Conservation (phyloP, 2,329 filamentous ascomycete genomes). For the Kalmusia sp. region DNA sequence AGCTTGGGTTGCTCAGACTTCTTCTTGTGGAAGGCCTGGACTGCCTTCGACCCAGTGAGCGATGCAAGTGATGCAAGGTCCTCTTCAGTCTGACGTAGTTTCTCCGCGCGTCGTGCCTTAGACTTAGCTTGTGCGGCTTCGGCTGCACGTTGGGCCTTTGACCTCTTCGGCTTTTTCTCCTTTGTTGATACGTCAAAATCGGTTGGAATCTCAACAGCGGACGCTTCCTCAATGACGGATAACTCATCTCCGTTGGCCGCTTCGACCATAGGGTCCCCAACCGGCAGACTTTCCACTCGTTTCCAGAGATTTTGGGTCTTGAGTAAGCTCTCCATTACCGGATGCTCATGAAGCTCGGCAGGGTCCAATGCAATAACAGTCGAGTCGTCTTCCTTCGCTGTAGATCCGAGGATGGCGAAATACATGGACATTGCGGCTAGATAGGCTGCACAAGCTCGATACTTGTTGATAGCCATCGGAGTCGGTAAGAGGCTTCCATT, state of each 20-base stretch:
- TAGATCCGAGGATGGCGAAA: slow-evolving; percentile 89
- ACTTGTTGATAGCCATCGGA: slow-evolving; percentile 64
- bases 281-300: slow-evolving; percentile 70
- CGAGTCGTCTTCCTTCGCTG: slow-evolving; percentile 64
- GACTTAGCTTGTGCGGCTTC: slow-evolving; percentile 62
- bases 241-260: slow-evolving; percentile 39
- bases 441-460: slow-evolving; percentile 84
- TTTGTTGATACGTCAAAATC: slow-evolving; percentile 28
- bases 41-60: slow-evolving; percentile 59
- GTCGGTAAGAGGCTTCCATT: slow-evolving; percentile 19
- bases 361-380: slow-evolving; percentile 70
- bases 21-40: slow-evolving; percentile 56
- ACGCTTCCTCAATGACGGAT: slow-evolving; percentile 43
- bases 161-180: slow-evolving; percentile 52
- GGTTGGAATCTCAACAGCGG: slow-evolving; percentile 37
- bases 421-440: slow-evolving; percentile 89
- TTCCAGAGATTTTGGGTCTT: slow-evolving; percentile 83
- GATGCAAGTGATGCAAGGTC: slow-evolving; percentile 75
- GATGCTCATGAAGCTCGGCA: slow-evolving; percentile 83
- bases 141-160: slow-evolving; percentile 57
- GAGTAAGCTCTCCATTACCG: slow-evolving; percentile 85
- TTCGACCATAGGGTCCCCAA: slow-evolving; percentile 53
- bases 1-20: slow-evolving; percentile 31
- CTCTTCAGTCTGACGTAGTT: slow-evolving; percentile 67
- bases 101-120: slow-evolving; percentile 61